Percentiles rank a stretch among this genome's conserved stretches.
phyloP scores from a whole-genome alignment of 495 filamentous ascomycete species.

The Neurospora sp. region DNA sequence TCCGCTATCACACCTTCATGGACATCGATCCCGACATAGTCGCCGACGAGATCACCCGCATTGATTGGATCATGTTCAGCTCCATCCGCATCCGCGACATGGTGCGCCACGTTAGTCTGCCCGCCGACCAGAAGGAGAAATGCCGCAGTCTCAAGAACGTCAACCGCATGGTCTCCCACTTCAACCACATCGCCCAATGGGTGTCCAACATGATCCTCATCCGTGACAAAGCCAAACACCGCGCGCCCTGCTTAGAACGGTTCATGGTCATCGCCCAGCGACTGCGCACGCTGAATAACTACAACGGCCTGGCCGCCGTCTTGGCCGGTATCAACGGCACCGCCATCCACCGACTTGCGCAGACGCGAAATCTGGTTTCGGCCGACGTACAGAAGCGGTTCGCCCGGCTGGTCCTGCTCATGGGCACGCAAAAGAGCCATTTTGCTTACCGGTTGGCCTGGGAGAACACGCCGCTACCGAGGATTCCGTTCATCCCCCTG shows the following conservation, averaged over 20 bases:
- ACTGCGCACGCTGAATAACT: slow-evolving; percentile 88
- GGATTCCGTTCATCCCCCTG: slow-evolving; percentile 92
- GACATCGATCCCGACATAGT: slow-evolving; percentile 69
- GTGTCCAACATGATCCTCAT: slow-evolving; percentile 86
- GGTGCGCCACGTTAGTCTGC: slow-evolving; percentile 77
- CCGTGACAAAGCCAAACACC: slow-evolving; percentile 91
- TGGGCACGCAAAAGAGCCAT: slow-evolving; percentile 84
- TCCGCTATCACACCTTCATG: slow-evolving; percentile 78
- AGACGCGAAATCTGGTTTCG: slow-evolving; percentile 72
- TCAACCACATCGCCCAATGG: slow-evolving; percentile 90
- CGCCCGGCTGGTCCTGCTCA: slow-evolving; percentile 79
- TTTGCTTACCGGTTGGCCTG: slow-evolving; percentile 92
- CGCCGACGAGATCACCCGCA: slow-evolving; percentile 83
- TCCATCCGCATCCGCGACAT: slow-evolving; percentile 93
- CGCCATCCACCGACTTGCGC: slow-evolving; percentile 72
- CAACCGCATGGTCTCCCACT: slow-evolving; percentile 87
- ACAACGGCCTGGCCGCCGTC: slow-evolving; percentile 87
- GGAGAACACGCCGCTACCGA: slow-evolving; percentile 82
- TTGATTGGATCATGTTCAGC: slow-evolving; percentile 95
- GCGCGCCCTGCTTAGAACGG: slow-evolving; percentile 81
- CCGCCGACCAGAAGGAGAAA: slow-evolving; percentile 60
- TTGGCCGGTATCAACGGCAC: slow-evolving; percentile 87
- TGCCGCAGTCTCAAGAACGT: slow-evolving; percentile 75
- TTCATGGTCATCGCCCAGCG: slow-evolving; percentile 82
- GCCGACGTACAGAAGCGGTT: slow-evolving; percentile 64